Evolutionary conservation across 768 basidiomycete genomes (phyloP), one percentile per base, ranked within the genome.

Genomic region (Boletus tylopilopsis): DNA sequence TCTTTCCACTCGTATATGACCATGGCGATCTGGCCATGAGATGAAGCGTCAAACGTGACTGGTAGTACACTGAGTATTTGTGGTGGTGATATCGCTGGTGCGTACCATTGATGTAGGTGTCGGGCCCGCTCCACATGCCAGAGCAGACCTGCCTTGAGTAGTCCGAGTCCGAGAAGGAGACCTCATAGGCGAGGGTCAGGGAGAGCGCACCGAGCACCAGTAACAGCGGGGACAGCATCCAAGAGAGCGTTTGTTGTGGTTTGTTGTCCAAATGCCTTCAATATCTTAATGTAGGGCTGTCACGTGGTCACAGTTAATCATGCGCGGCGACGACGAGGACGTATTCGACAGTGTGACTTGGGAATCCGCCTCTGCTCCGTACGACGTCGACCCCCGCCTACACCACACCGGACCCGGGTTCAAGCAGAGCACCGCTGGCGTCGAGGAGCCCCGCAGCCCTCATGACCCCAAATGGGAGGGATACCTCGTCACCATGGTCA

Each of bases 1-100:
- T 99, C 96, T 24, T 76, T 66, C 94, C 94, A 99, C 71, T 98
- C 95, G 62, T 97, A 99, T 21, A 99, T 82, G 45, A 95, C 88
- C 78, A 96, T 84, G 23, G 95, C 91, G 18, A 96, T 73, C 68
- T 95, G 90, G 32, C 95, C 95, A 59, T 84, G 74, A 4, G 93
- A 93, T 6, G 76, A 64, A 19, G 43, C 27, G 58, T 90, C 82
- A 71, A 97, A 98, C 5, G 84, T 83, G 51, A 95, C 85, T 87
- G 72, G 47, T 45, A 37, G 27, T 2, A 16, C 24, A 33, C 25
- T 49, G 21, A 40, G 38, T 41, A 50, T 66, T 57, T 68, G 59
- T 35, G 49, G 54, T 48, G 39, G 23, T 42, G 21, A 51, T 35
- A 56, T 13, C 39, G 36, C 38, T 42, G 27, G n/a, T 49, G 47